A percentile compares a stretch with the other conserved stretches of the same genome.
Evolutionary conservation across 345 rosid genomes (phyloP).

Genomic region (Gynandropsis gynandra): DNA sequence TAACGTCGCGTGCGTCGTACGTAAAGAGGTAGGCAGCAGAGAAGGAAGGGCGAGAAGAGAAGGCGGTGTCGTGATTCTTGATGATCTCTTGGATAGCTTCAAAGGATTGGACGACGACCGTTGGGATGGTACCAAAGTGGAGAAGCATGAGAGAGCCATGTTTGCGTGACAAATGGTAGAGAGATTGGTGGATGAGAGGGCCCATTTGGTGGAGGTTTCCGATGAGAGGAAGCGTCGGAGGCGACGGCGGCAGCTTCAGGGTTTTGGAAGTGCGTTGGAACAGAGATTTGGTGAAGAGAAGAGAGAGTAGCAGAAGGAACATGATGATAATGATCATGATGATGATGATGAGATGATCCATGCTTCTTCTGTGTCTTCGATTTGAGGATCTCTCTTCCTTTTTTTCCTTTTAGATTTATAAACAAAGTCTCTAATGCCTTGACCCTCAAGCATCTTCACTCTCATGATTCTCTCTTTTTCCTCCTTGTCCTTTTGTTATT

Average conservation of each 20-base stretch:
- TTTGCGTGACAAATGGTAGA: not conserved
- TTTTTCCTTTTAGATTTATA: no score
- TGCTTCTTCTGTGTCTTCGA: no score
- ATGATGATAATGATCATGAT: no score
- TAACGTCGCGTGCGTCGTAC: not conserved
- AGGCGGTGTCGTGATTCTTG: constrained; percentile 3
- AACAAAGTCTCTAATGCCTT: no score
- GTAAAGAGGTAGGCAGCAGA: not conserved
- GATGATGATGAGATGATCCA: no score
- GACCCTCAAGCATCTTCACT: no score
- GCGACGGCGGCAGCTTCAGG: constrained; percentile 1
- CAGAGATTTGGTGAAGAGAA: no score
- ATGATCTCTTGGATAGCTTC: not conserved
- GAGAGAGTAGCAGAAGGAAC: no score
- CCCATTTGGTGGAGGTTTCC: constrained; percentile 1
- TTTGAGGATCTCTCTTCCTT: no score
- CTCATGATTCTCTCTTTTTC: no score
- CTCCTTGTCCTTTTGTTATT: no score
- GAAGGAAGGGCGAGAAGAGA: not conserved
- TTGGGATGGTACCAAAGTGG: not conserved
- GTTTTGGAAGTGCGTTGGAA: no score
- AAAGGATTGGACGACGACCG: constrained; percentile 1
- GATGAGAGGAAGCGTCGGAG: not conserved
- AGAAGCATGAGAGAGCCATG: constrained; percentile 6
- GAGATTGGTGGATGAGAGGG: constrained; percentile 3